A percentile compares a stretch with the other conserved stretches of the same genome.
Evolutionary conservation across 192 early-diverging fungal species (phyloP).

Genomic region (Coemansia sp.): DNA sequence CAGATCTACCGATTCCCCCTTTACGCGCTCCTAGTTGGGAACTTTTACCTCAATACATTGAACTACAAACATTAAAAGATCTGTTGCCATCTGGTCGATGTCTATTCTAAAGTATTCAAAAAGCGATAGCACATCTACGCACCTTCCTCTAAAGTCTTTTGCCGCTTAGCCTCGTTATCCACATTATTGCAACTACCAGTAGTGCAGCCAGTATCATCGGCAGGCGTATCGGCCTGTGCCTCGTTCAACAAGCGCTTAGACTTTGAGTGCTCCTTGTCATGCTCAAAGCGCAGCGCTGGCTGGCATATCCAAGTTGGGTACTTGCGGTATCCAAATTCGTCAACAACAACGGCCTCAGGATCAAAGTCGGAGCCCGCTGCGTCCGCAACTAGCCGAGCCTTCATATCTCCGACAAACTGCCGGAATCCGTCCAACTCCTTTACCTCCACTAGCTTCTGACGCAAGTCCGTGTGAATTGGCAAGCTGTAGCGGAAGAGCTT

Average conservation of each 20-base stretch:
- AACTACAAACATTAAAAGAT: not conserved
- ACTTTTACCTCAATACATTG: not conserved
- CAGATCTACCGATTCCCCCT: not conserved
- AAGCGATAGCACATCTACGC: not conserved
- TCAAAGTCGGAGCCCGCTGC: constrained; percentile 24
- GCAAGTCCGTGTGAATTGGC: constrained; percentile 75
- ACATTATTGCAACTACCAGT: not conserved
- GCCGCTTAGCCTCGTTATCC: constrained; percentile 14
- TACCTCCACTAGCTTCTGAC: constrained; percentile 67
- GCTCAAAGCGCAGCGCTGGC: constrained; percentile 57
- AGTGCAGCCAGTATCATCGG: not conserved
- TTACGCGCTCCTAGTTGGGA: no score
- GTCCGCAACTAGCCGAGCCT: constrained; percentile 40
- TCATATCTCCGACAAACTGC: constrained; percentile 49
- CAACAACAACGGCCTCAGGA: constrained; percentile 16
- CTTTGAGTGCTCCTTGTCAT: constrained; percentile 45
- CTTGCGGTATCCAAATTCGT: constrained; percentile 54
- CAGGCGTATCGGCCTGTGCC: constrained; percentile 2
- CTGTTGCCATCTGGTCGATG: not conserved
- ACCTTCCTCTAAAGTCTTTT: constrained; percentile 5
- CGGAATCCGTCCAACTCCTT: constrained; percentile 61
- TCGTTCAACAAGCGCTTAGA: constrained; percentile 51
- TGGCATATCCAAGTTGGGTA: constrained; percentile 65
- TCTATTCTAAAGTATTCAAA: not conserved
- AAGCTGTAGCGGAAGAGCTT: constrained; percentile 84